Base-by-base conservation (phyloP, 192 early-diverging fungal species). In the Gamsiella multidivaricata region DNA sequence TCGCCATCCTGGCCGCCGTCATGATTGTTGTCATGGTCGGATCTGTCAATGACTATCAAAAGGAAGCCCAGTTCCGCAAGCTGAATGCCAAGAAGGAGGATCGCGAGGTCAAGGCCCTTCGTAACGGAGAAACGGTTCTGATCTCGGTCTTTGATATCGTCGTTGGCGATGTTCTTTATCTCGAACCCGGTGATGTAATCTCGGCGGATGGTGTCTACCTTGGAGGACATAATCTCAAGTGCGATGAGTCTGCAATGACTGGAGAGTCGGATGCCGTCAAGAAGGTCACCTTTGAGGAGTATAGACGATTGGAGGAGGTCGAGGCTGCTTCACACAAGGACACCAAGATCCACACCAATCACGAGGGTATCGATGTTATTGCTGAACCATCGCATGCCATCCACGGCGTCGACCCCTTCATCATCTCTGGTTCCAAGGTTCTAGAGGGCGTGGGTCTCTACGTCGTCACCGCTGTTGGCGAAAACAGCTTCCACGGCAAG, bases 111-210 rank as follows among this genome's bases (percentile, higher is more conserved):
- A 90, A 89, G 49, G 88, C 92, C 43, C 86, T 90, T 5, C 89
- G 97, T 42, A 88, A 89, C 49, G 93, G 90, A 12, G 80, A 83
- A 41, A 88, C 82, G 34, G 68, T 81, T 22, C 65, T 92, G 31
- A 82, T 99, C 15, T 92, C 92, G 3, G 87, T 91, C 29, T 85
- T 85, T 72, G 91, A 92, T 66, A 78, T 99, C 1, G 83, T 94
- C 50, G 95, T 96, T 29, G 97, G 97, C 32, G 97, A 99, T 69
- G 84, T 99, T 28, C 74, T 92, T 57, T 78, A 88, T 46, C 69
- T 99, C 20, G 91, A 95, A 75, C 93, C 93, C 7, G 97, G 97
- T 41, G 97, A 97, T 80, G 90, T 99, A 22, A 81, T 96, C 58
- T 89, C 96, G 28, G 96, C 93, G 17, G 97, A 99, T 61, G 97